A percentile compares a stretch with the other conserved stretches of the same genome.
These are phyloP conservation scores for Ophiosphaerella herpotricha DNA, from an alignment of 2,329 filamentous ascomycete genomes.

Conservation along the genomic window DNA sequence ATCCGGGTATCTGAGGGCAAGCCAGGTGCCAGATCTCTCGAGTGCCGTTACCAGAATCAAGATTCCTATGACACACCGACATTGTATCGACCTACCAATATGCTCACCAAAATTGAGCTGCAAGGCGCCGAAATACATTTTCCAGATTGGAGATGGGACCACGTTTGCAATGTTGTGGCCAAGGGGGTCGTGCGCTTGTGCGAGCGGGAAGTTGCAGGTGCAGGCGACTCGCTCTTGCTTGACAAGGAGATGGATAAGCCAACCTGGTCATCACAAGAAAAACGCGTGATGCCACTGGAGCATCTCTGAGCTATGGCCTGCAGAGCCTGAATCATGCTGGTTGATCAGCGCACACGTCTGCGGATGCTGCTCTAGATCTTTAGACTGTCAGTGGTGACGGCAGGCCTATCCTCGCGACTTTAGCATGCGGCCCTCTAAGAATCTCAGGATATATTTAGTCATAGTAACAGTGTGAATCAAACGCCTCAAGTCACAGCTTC, in stretches of 20 bases:
- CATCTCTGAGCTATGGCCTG: no score
- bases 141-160: conserved; percentile 23
- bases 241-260: conserved; percentile 18
- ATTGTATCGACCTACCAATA: conserved; percentile 21
- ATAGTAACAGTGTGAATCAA: no score
- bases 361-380: neutral
- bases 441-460: no score
- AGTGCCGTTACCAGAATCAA: conserved; percentile 25
- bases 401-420: no score
- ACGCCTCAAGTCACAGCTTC: neutral
- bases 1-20: neutral
- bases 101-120: conserved; percentile 7
- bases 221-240: conserved; percentile 28
- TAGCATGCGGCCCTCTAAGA: no score
- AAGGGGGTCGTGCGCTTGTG: conserved; percentile 38
- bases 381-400: no score
- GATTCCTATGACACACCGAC: conserved; percentile 19
- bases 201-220: conserved; percentile 37
- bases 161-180: conserved; percentile 39
- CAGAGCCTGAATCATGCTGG: no score
- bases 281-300: neutral
- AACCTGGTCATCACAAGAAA: neutral
- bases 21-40: conserved; percentile 21
- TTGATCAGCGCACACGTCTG: neutral
- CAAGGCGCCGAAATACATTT: conserved; percentile 16